Percentiles rank a stretch among this genome's conserved stretches.
phyloP scores from a whole-genome alignment of 768 basidiomycete genomes.

The Russula sp. region DNA sequence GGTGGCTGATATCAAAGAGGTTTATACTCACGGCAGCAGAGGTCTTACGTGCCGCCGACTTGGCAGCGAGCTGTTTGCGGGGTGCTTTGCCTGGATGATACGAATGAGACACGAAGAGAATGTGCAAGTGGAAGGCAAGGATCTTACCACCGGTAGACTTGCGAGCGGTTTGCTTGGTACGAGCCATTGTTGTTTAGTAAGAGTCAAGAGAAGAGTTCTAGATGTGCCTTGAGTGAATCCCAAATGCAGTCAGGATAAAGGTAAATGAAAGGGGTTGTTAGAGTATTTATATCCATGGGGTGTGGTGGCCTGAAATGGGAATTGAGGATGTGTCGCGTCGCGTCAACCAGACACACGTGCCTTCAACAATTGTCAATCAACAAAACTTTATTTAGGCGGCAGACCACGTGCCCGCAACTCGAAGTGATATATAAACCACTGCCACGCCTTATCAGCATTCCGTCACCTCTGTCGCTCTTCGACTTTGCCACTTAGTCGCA shows the following conservation, averaged over 20 bases:
- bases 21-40: slow-evolving; percentile 31
- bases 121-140: neutral
- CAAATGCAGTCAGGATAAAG: slow-evolving; percentile 2
- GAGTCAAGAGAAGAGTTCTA: neutral
- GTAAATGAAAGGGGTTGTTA: too few species aligned
- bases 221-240: neutral
- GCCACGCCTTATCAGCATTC: neutral
- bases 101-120: neutral
- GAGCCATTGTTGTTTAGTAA: slow-evolving; percentile 45
- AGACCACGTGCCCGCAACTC: slow-evolving; percentile 14
- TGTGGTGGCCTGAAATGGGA: too few species aligned
- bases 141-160: slow-evolving; percentile 65
- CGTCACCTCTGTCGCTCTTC: neutral
- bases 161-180: slow-evolving; percentile 71
- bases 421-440: slow-evolving; percentile 24
- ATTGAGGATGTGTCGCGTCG: slow-evolving; percentile 5
- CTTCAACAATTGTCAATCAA: slow-evolving; percentile 24
- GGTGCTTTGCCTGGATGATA: slow-evolving; percentile 44
- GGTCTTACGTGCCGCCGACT: slow-evolving; percentile 56
- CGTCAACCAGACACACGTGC: slow-evolving; percentile 20
- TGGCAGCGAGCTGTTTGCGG: slow-evolving; percentile 65
- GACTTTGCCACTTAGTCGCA: neutral
- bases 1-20: neutral
- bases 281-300: slow-evolving; percentile 11
- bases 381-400: slow-evolving; percentile 18